A percentile compares a stretch with the other conserved stretches of the same genome.
Conservation (phyloP, 2,329 filamentous ascomycete genomes). For the Cladosporium sp. region DNA sequence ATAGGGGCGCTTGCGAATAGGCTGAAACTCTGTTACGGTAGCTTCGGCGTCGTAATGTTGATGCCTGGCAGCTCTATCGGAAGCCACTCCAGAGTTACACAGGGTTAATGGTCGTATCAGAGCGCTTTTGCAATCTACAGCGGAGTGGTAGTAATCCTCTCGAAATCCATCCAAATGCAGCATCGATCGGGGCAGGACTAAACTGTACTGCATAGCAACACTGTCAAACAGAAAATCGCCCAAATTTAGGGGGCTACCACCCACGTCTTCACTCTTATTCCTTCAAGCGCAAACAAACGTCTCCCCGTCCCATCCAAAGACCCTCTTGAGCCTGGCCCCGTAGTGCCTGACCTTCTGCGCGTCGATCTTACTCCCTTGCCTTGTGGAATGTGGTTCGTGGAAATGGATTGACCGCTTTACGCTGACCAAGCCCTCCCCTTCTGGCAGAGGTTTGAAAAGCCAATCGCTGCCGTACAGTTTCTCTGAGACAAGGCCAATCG, state of each 20-base stretch:
- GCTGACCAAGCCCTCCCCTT: conserved; percentile 27
- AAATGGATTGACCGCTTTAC: conserved; percentile 53
- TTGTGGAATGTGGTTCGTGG: conserved; percentile 55
- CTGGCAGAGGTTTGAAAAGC: conserved; percentile 48
- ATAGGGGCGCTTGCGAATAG: too few relatives aligned
- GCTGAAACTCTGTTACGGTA: too few relatives aligned
- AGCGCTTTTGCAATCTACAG: too few relatives aligned
- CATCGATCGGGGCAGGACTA: too few relatives aligned
- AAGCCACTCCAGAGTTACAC: too few relatives aligned
- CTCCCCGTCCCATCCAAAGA: conserved; percentile 26
- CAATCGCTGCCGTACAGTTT: conserved; percentile 60
- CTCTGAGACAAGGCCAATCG: conserved; percentile 48
- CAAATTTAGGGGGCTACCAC: too few relatives aligned
- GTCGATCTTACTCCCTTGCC: conserved; percentile 44
- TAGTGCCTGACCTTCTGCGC: conserved; percentile 44
- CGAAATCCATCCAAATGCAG: too few relatives aligned
- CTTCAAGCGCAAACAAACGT: conserved; percentile 21
- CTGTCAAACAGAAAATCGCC: too few relatives aligned
- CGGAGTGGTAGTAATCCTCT: too few relatives aligned
- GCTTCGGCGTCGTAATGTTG: background rate
- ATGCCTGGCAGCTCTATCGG: background rate
- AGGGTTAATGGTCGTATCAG: too few relatives aligned
- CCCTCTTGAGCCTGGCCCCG: conserved; percentile 47
- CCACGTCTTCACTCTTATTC: too few relatives aligned
- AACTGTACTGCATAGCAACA: too few relatives aligned